A percentile compares a stretch with the other conserved stretches of the same genome.
These are phyloP conservation scores for Pseudopediastrum boryanum DNA, from an alignment of 139 green algal genomes.

Conservation along the genomic window DNA sequence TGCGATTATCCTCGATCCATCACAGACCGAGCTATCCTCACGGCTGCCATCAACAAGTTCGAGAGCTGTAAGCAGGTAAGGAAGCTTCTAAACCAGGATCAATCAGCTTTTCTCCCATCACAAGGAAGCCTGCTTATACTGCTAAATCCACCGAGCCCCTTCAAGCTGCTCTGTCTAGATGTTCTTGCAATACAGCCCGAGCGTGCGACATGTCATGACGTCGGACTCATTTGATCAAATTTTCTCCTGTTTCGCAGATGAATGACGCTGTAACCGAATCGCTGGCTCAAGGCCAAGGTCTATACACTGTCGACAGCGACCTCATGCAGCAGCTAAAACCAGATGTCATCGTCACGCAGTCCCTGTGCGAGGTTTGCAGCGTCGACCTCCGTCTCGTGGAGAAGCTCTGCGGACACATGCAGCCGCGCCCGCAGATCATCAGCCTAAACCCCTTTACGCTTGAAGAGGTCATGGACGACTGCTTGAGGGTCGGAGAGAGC, in stretches of 20 bases:
- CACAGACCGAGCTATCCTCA: constrained; percentile 53
- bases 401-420: constrained; percentile 35
- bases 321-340: constrained; percentile 51
- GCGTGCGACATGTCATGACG: not conserved
- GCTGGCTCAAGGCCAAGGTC: constrained; percentile 44
- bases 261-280: constrained; percentile 8
- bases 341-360: constrained; percentile 76
- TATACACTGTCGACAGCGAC: constrained; percentile 63
- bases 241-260: not conserved
- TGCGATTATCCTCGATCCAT: constrained; percentile 70
- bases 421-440: constrained; percentile 43
- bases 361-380: constrained; percentile 56
- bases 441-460: constrained; percentile 71
- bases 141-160: not conserved
- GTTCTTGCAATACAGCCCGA: not conserved
- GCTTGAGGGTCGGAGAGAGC: constrained; percentile 29
- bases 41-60: constrained; percentile 62
- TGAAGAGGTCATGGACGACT: constrained; percentile 60
- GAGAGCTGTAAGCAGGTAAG: constrained; percentile 54
- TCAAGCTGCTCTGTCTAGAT: not conserved
- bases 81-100: constrained; percentile 39
- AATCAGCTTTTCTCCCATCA: not conserved
- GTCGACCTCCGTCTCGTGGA: constrained; percentile 69
- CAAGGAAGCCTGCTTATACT: not conserved
- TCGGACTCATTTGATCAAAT: not conserved